Evolutionary conservation across 305 asterid genomes (phyloP).

Genomic region (Salvia sclarea): DNA sequence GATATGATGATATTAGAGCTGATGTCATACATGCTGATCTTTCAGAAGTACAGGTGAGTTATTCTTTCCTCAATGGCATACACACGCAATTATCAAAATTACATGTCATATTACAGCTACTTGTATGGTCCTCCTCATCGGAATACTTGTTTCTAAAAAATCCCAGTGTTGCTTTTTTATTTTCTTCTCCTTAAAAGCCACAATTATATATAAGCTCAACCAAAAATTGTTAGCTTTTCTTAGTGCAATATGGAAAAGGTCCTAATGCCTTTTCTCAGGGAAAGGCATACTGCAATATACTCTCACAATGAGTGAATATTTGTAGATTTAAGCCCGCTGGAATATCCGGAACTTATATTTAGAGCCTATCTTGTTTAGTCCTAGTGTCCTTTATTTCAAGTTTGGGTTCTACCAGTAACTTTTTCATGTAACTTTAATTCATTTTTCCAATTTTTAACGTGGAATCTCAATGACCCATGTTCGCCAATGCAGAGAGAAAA

Average conservation of each 20-base stretch:
- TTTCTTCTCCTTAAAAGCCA: neutral
- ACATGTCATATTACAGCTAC: neutral
- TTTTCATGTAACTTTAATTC: neutral
- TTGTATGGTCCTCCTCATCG: neutral
- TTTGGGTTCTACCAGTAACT: neutral
- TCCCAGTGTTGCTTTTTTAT: neutral
- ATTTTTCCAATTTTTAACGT: neutral
- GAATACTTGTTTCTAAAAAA: slow-evolving; percentile 1
- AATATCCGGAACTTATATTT: neutral
- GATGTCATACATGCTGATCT: slow-evolving; percentile 84
- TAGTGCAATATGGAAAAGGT: neutral
- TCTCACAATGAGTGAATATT: neutral
- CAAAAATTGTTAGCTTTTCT: neutral
- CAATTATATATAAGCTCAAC: neutral
- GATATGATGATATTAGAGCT: slow-evolving; percentile 69
- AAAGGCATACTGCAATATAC: slow-evolving; percentile 1
- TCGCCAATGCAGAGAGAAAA: slow-evolving; percentile 58
- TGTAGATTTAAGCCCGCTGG: neutral
- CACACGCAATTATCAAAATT: slow-evolving; percentile 13
- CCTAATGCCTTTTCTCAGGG: neutral
- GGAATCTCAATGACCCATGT: slow-evolving; percentile 4
- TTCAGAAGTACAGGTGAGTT: slow-evolving; percentile 55
- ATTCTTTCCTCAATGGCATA: neutral
- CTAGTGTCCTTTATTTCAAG: neutral
- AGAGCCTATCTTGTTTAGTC: neutral